These are phyloP conservation scores for Zalerion maritima DNA, from an alignment of 495 filamentous ascomycete genomes.

Conservation along the genomic window DNA sequence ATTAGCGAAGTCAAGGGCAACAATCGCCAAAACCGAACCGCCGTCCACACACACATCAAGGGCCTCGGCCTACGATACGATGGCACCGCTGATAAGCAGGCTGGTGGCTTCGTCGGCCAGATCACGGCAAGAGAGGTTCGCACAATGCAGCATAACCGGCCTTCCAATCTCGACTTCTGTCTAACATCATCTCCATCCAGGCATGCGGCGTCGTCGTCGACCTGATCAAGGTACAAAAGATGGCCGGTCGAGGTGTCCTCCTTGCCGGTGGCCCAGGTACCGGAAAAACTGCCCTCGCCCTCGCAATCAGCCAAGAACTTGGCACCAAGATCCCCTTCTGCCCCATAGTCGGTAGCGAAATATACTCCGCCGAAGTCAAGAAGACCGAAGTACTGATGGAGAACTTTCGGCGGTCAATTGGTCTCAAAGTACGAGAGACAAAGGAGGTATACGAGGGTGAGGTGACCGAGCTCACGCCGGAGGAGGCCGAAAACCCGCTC, in stretches of 20 bases:
- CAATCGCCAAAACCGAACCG: slow-evolving; percentile 87
- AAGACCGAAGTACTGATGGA: slow-evolving; percentile 99
- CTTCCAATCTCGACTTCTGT: neutral
- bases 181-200: slow-evolving; percentile 15
- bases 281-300: slow-evolving; percentile 89
- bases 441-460: slow-evolving; percentile 98
- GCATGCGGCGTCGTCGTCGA: slow-evolving; percentile 92
- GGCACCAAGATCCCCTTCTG: slow-evolving; percentile 97
- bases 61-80: slow-evolving; percentile 72
- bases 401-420: slow-evolving; percentile 92
- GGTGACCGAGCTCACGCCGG: slow-evolving; percentile 88
- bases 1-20: slow-evolving; percentile 94
- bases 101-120: slow-evolving; percentile 82
- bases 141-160: neutral
- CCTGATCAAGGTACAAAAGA: slow-evolving; percentile 86
- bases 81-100: slow-evolving; percentile 63
- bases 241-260: slow-evolving; percentile 87
- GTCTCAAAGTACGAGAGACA: slow-evolving; percentile 88
- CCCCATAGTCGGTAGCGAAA: slow-evolving; percentile 89
- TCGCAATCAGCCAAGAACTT: slow-evolving; percentile 88
- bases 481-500: slow-evolving; percentile 95
- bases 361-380: slow-evolving; percentile 95
- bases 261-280: slow-evolving; percentile 86
- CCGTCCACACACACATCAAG: slow-evolving; percentile 94
- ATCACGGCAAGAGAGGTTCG: slow-evolving; percentile 67